Conservation (phyloP, 179 eudicot genomes). For the Beta corolliflora region DNA sequence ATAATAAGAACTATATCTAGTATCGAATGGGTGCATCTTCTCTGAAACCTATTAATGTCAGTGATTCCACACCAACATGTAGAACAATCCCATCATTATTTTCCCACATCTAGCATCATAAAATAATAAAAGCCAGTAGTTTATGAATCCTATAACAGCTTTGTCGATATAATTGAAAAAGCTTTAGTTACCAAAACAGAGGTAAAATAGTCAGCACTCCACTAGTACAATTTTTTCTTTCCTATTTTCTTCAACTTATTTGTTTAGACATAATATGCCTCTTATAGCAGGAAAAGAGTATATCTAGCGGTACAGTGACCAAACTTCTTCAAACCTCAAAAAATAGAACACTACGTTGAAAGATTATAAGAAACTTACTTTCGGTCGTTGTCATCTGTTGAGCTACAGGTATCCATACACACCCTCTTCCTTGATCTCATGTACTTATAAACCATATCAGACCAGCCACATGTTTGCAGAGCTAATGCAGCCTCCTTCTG, state of each 20-base stretch:
- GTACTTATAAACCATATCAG: conserved; percentile 51
- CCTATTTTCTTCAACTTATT: background rate
- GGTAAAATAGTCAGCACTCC: background rate
- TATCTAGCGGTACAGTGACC: background rate
- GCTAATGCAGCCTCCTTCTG: conserved; percentile 55
- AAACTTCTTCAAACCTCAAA: background rate
- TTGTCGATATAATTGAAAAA: background rate
- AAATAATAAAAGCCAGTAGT: background rate
- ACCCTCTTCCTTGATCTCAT: conserved; percentile 68
- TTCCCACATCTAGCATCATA: no score
- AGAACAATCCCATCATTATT: no score
- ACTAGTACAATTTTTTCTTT: background rate
- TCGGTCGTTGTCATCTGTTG: conserved; percentile 38
- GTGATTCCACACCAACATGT: background rate
- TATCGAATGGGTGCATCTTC: background rate
- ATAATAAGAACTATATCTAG: background rate
- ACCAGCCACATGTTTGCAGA: conserved; percentile 77
- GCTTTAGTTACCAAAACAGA: background rate
- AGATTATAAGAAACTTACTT: conserved; percentile 50
- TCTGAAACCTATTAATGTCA: background rate
- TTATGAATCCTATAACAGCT: background rate
- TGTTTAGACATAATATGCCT: background rate
- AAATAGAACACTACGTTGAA: background rate
- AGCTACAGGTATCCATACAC: conserved; percentile 40
- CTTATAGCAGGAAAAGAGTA: background rate